Base-by-base conservation (phyloP, 1,284 basidiomycete species). In the Uromyces viciae-fabae region DNA sequence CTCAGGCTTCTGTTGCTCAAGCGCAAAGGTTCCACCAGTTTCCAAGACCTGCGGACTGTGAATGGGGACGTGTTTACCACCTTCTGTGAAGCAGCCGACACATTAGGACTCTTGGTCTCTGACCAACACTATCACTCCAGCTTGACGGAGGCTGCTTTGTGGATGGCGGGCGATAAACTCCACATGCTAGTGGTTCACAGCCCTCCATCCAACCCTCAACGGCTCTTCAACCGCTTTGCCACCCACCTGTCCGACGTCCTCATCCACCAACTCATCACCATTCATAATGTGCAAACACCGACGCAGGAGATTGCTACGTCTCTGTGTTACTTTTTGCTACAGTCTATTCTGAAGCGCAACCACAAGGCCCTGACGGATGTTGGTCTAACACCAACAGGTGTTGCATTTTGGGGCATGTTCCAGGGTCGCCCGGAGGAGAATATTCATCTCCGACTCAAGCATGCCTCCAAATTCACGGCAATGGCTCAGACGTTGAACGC, bases 61-160 rank as follows among this genome's bases (percentile, higher is more conserved):
- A 9, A 54, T n/a, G 46, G 43, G 3, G 28, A 14, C 43, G 28
- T 17, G 2, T 42, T 22, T n/a, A 28, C 38, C 9, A 69, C 38
- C 5, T 69, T 69, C 43, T 38, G 66, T 11, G 66, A 72, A 15
- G 43, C 69, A 22, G 69, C 69, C 2, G 69, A 72, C 36, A 43
- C 25, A 17, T 31, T 49, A 4, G 69, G 69, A 19, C 22, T 72
- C 14, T 40, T 72, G 14, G 25, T 72, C 7, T 38, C 46, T n/a
- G 46, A 72, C 22, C 7, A 31, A n/a, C 69, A 72, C n/a, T 43
- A 72, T 46, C n/a, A 72, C n/a, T 15, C 31, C 3, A 22, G 38
- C 19, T 17, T 71, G n/a, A 11, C 68, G 15, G 68, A 71, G 22
- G 68, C 68, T 5, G 38, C 68, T 9, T 22, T 38, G 28, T 71